Base-by-base conservation (phyloP, 2,329 filamentous ascomycete species). In the Neofusicoccum sp. region DNA sequence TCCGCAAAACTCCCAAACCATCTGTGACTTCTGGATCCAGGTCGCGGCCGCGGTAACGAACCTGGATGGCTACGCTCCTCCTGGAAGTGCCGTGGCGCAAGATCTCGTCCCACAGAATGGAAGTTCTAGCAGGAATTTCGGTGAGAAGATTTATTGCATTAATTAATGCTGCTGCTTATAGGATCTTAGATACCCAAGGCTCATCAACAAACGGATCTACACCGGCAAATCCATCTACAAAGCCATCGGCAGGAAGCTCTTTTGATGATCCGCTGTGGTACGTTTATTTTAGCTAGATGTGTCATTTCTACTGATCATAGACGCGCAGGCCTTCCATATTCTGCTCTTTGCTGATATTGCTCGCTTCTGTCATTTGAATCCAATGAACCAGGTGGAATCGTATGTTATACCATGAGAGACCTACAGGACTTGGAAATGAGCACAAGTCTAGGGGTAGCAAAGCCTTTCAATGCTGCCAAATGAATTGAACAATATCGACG, bases 1-100 rank as follows among this genome's bases (percentile, higher is more conserved):
- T 4, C 26, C 36, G 44, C 57, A 59, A 44, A 26, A 38, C 3
- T 33, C 16, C 4, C 36, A 24, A 33, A 3, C 26, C 0, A 31
- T 41, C 9, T 59, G 44, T 28, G 26, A 59, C 34, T 49, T 59
- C 12, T 59, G 57, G 57, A 33, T 48, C 33, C 28, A 51, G 16
- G 14, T 59, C 8, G 57, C 44, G 9, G 57, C 57, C 1, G 57
- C 36, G 24, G n/a, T 59, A 4, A 59, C 57, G 36, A 43, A 59
- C n/a, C 4, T 14, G 14, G 34, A 33, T 0, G 57, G 57, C 0
- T 59, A 51, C 6, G 45, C 57, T 8, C 57, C 57, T 3, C 44
- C 57, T 9, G 56, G 56, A 12, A 40, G 43, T 6, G 56, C 11
- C 3, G 56, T 58, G 0, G 9, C 24, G 12, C 56, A 58, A 33